Base-by-base conservation (phyloP, 305 asterid genomes). In the Withania somnifera region DNA sequence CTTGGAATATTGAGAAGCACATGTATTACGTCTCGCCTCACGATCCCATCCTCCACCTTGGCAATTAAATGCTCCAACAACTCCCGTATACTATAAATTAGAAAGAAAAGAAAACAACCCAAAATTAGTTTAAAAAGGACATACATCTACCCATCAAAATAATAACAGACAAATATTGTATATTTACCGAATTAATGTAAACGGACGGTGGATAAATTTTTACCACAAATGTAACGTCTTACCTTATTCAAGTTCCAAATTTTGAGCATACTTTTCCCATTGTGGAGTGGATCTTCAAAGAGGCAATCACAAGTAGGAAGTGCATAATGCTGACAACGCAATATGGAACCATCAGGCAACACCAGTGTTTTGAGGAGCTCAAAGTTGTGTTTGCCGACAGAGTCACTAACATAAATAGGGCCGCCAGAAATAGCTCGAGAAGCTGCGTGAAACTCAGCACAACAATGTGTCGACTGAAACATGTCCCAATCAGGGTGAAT, bases 401-500 rank as follows among this genome's bases (percentile, higher is more conserved):
- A 88, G 84, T 95, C 99, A 15, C 97, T 91, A 0, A 94, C 93
- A 11, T 95, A 95, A 40, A 95, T 90, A 0, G 99, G 99, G 1
- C 99, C 99, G 13, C 99, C 99, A 0, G 97, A 95, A 63, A 95
- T 95, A 84, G 99, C 99, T 0, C 99, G 93, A 0, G 99, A 95
- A 7, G 97, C 98, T 8, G 99, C 98, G 40, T 95, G 99, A 66
- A 94, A 95, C 81, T 88, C 90, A 0, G 99, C 99, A 52, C 99
- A 95, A 14, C 96, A 97, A 84, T 95, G 99, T 14, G 93, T 90
- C 3, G 99, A 95, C 78, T 95, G 99, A 88, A 95, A 95, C 99
- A 95, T 95, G 87, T 95, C 99, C 99, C 99, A 95, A 22, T 95
- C 99, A 5, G 99, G 99, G 79, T 92, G 99, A 51, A 95, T 95